Evolutionary conservation across 2,329 filamentous ascomycete genomes (phyloP), one percentile per base, ranked within the genome.

Genomic region (Teratosphaeria nubilosa): DNA sequence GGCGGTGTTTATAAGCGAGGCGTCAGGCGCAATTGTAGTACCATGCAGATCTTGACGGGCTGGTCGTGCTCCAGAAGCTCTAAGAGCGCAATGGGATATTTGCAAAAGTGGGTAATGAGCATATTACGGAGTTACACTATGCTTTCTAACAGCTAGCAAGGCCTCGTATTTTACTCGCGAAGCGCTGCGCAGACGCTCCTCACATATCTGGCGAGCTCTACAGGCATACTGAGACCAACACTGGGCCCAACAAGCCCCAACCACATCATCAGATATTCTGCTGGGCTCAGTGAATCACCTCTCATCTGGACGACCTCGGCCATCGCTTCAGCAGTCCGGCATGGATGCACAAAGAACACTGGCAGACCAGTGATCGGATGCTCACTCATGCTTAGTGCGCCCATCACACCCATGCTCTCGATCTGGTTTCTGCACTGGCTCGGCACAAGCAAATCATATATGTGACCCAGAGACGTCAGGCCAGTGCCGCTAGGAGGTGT

Each of bases 291-390:
- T n/a, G 67, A 62, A 58, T 65, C 56, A 4, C 59, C 65, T 30
- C 51, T 53, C 20, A 2, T 22, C 13, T 20, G 25, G 14, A 32
- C 1, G 11, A 70, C 79, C 77, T 69, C 78, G 65, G 78, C 78
- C 81, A 97, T 88, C 56, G 88, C 88, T 63, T 92, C 87, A 58
- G 87, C 88, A 9, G 94, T 88, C 71, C 89, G 84, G 75, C 94
- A 97, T 25, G 94, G 92, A 75, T 99, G 94, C 66, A 97, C 81
- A 74, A 96, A 96, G 74, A 92, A 96, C 54, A 85, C 83, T 48
- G 91, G 90, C 59, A 86, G 74, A 56, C 87, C 87, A 59, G 85
- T 89, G 59, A 88, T 74, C 56, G 94, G 92, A 78, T 97, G 91
- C 73, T 95, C 86, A 84, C 64, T 63, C 58, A 67, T 60, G 57